Evolutionary conservation across 495 filamentous ascomycete genomes (phyloP), one percentile per base, ranked within the genome.

Genomic region (Podospora tetraspora): DNA sequence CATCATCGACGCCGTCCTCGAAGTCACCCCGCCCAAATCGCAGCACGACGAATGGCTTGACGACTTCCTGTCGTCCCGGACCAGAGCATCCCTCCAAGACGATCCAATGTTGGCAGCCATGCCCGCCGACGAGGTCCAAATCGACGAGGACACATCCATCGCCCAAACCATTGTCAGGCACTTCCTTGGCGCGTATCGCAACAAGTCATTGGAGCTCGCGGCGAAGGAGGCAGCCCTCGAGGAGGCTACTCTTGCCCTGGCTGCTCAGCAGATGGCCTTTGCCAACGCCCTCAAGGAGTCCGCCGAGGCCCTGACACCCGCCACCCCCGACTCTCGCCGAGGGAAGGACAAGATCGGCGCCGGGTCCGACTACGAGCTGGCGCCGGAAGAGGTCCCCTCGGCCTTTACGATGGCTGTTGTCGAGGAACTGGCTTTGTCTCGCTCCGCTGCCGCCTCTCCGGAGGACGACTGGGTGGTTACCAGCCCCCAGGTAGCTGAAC

Each of bases 11-110:
- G 34, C 59, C 11, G 62, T 72, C 64, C 68, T 69, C 12, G 63
- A 66, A 21, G 58, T 57, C 1, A 70, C 69, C 19, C 69, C 75
- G 1, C 23, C 23, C 0, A 61, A 68, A 1, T 62, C 30, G 56
- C 59, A 59, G 58, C 43, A 67, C 24, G 73, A 74, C 37, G 19
- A 56, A 3, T 77, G 75, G 75, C 68, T 77, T 32, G 64, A 57
- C 16, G 61, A 11, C 12, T 74, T 68, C 62, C 57, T 76, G 61
- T 69, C 67, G 62, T 66, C 69, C 22, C 61, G 59, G 56, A 57
- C 72, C 16, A 72, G 69, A 57, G 34, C 62, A 3, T 66, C 66
- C 9, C 68, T 74, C 3, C 3, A 63, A 21, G 16, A 64, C 25
- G 59, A n/a, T n/a, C 16, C 59, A 2, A 11, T 16, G 1, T 23